Base-by-base conservation (phyloP, 441 rosid species). In the Syzygium malaccense region DNA sequence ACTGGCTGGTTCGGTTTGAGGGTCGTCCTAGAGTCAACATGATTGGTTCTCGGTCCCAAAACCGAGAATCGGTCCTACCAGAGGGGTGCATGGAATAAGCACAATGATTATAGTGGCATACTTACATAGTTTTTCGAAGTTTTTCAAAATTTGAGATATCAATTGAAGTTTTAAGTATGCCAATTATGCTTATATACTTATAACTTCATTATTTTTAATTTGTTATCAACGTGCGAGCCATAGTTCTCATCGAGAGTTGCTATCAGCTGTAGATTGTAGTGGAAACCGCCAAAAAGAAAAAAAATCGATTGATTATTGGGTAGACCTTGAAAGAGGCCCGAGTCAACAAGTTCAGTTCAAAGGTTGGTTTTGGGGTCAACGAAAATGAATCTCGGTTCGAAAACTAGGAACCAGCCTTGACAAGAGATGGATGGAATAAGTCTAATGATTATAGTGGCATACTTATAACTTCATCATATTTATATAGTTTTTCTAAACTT, bases 1-100 rank as follows among this genome's bases (percentile, higher is more conserved):
- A 6, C 11, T 5, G 2, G 10, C 6, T 9, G 5, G 7, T 17
- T 66, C 0, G 0, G 2, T 10, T 68, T 0, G 2, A 18, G 12
- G 78, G 45, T 68, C 1, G 0, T 68, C 3, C 0, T 18, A 32
- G 9, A 25, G 78, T 68, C 78, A 32, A 32, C 0, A 2, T 0
- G 26, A 0, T 1, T 0, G 25, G 0, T 32, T 32, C 0, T 32
- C 6, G 15, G 0, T 9, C 32, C 78, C 13, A 32, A 68, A 0
- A 32, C 0, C 8, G 33, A 7, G 7, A 66, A 66, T 3, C 0
- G 4, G 8, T 41, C 41, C 6, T 64, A 4, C 8, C 6, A n/a
- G 8, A 55, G 18, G 14, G 25, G 78, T 32, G 14, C 45, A 32
- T 32, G 78, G 25, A 68, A 68, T 68, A 9, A 68, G 26, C 9